Percentiles rank a stretch among this genome's conserved stretches.
Conservation (phyloP, 441 rosid species). For the Pelargonium fulgidum region DNA sequence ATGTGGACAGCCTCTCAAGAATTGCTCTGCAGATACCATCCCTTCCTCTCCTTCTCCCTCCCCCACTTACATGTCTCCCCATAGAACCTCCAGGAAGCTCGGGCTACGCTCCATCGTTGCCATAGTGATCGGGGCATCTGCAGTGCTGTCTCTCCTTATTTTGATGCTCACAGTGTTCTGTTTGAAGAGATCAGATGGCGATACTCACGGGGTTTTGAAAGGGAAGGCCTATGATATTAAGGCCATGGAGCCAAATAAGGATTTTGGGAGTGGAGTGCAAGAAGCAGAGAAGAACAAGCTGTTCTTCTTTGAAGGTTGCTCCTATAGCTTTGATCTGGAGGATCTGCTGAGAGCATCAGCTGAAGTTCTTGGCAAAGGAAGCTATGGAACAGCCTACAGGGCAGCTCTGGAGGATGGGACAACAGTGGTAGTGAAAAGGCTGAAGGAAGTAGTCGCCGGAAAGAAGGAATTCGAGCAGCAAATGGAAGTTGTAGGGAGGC, state of each 20-base stretch:
- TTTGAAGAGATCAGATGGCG: constrained; percentile 25
- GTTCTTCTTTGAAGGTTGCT: constrained; percentile 49
- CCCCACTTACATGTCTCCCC: constrained; percentile 25
- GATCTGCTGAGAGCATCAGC: constrained; percentile 67
- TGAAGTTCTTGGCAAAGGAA: constrained; percentile 66
- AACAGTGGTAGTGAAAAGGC: constrained; percentile 53
- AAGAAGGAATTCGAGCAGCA: constrained; percentile 59
- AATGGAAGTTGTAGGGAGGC: constrained; percentile 37
- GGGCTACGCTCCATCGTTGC: constrained; percentile 31
- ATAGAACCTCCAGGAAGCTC: constrained; percentile 29
- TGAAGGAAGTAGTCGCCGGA: constrained; percentile 50
- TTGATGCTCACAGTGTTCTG: constrained; percentile 27
- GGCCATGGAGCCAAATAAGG: constrained; percentile 40
- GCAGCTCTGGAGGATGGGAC: constrained; percentile 59
- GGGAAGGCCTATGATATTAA: constrained; percentile 16
- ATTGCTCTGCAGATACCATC: constrained; percentile 23
- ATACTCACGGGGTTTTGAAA: constrained; percentile 18
- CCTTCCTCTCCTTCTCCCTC: constrained; percentile 33
- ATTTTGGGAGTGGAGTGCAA: constrained; percentile 76
- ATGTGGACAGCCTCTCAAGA: constrained; percentile 38
- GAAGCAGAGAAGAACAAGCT: constrained; percentile 58
- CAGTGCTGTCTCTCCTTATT: constrained; percentile 29
- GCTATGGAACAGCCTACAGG: constrained; percentile 54
- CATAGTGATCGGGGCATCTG: constrained; percentile 32
- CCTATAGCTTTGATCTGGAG: constrained; percentile 49